Base-by-base conservation (phyloP, 1,284 basidiomycete genomes). In the Sporisorium iseilematis-ciliati region DNA sequence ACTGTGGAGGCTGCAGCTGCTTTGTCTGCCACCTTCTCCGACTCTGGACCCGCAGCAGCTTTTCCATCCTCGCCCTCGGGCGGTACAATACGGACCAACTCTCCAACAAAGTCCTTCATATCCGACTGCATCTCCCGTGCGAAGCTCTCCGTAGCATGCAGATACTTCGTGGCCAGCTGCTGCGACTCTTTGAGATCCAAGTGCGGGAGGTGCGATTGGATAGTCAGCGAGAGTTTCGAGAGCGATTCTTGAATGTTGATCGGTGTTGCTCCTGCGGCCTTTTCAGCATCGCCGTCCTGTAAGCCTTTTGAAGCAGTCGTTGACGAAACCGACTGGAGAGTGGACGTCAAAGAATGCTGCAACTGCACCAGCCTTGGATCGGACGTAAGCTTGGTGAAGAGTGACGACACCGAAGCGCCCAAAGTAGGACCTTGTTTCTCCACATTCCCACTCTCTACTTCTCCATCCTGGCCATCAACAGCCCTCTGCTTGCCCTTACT, bases 61-160 rank as follows among this genome's bases (percentile, higher is more conserved):
- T 52, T 35, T 25, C 14, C n/a, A 10, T 35, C 56, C n/a, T 64
- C 66, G 5, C 29, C 52, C n/a, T 76, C 74, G 7, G 80, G 78
- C 14, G 80, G 80, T 1, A 82, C 80, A 21, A 82, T 59, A 16
- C 76, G 69, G 8, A 82, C 78, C 25, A 82, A 51, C 31, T 82
- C 80, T 16, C 69, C 69, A 20, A 78, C 73, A 26, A 82, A 62
- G 6, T 72, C 75, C 20, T 63, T 69, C 77, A 82, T 78, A 26
- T 82, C 80, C 41, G 73, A 75, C 35, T 78, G 76, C 16, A 78
- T 64, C 52, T 82, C 79, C 25, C 61, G 58, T 11, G 79, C 78
- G 54, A 75, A 75, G 46, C 56, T 76, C 46, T 82, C 73, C 14
- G 66, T 71, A 8, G 72, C 78, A 21, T 69, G 67, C 52, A 71